phyloP scores from a whole-genome alignment of 345 rosid species.

The Trapa bicornis region DNA sequence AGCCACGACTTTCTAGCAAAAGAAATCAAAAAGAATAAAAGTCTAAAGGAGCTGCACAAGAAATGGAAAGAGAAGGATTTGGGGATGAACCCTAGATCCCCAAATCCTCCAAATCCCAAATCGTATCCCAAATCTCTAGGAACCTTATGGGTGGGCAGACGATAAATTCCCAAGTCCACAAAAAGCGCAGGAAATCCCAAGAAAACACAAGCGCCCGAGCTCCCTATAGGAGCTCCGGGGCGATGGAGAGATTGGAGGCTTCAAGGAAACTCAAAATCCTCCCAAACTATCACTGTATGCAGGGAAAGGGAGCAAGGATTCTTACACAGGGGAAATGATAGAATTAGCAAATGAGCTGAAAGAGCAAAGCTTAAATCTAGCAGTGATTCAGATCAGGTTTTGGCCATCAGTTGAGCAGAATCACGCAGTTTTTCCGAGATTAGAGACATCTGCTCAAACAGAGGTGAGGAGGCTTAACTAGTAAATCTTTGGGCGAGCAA shows the following conservation, averaged over 20 bases:
- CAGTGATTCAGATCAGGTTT: slow-evolving; percentile 9
- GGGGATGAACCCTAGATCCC: not conserved
- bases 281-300: no score
- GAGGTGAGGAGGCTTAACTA: slow-evolving; percentile 1
- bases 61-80: not conserved
- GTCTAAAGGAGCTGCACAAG: not conserved
- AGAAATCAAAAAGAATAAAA: no score
- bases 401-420: slow-evolving; percentile 7
- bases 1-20: not conserved
- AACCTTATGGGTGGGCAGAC: slow-evolving; percentile 1
- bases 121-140: not conserved
- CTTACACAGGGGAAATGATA: slow-evolving; percentile 36
- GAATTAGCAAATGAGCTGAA: slow-evolving; percentile 10
- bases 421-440: not conserved
- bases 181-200: not conserved
- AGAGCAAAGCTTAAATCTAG: slow-evolving; percentile 5
- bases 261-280: no score
- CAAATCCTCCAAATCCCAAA: slow-evolving; percentile 4
- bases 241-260: no score
- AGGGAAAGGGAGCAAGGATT: slow-evolving; percentile 13
- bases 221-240: not conserved
- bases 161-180: not conserved
- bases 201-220: not conserved
- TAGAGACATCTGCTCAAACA: slow-evolving; percentile 11
- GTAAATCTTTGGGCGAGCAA: not conserved